These are phyloP conservation scores for Miscanthus sacchariflorus DNA, from an alignment of 202 grass and related monocot genomes.

Conservation along the genomic window DNA sequence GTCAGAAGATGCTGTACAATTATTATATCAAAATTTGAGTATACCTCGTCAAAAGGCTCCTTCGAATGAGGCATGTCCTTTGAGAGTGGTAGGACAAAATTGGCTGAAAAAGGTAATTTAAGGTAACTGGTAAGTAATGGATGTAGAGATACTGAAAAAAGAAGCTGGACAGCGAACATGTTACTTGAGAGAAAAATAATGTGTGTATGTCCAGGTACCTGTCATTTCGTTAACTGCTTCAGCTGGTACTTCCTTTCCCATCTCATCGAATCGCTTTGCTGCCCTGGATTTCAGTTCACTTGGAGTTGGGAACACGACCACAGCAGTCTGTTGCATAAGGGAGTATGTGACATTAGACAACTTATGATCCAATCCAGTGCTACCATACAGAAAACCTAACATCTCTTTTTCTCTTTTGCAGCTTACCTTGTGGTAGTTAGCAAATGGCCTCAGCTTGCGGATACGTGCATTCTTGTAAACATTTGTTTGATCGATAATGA, in stretches of 20 bases:
- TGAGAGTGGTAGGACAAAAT: conserved; percentile 63
- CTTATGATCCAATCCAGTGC: conserved; percentile 27
- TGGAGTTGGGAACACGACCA: conserved; percentile 59
- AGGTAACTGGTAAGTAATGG: conserved; percentile 1
- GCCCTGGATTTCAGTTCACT: conserved; percentile 58
- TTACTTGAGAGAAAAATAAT: background rate
- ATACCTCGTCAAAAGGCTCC: conserved; percentile 72
- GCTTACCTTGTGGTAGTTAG: conserved; percentile 62
- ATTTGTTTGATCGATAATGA: conserved; percentile 82
- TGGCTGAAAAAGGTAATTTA: conserved; percentile 52
- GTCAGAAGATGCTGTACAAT: conserved; percentile 3
- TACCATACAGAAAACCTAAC: background rate
- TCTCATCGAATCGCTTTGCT: conserved; percentile 56
- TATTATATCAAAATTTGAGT: background rate
- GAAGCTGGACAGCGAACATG: background rate
- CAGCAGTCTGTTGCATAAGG: conserved; percentile 56
- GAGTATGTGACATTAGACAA: conserved; percentile 12
- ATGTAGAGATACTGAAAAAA: conserved; percentile 13
- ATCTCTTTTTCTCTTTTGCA: background rate
- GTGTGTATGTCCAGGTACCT: conserved; percentile 44
- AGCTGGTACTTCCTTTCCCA: conserved; percentile 73
- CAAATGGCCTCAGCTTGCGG: conserved; percentile 64
- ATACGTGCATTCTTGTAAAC: conserved; percentile 65
- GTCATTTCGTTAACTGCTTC: conserved; percentile 72
- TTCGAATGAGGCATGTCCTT: conserved; percentile 62